Conservation (phyloP, 345 rosid species). For the Zanthoxylum bungeanum region DNA sequence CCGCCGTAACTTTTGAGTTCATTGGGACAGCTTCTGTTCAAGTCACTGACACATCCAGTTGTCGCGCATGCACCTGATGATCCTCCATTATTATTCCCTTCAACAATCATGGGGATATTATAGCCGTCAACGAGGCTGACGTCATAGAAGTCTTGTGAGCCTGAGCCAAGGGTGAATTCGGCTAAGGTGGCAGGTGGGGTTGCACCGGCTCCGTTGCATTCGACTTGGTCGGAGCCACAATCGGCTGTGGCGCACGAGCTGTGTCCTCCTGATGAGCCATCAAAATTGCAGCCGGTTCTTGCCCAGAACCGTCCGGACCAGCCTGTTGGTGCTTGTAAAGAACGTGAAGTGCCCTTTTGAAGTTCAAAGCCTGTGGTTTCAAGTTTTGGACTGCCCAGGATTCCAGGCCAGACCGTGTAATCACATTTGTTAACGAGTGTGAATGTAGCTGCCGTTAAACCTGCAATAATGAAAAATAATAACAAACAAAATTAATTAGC, state of each 20-base stretch:
- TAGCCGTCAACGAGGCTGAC: constrained; percentile 80
- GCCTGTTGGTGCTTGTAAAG: constrained; percentile 49
- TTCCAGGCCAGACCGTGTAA: constrained; percentile 67
- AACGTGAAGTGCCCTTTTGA: constrained; percentile 36
- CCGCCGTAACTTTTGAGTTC: constrained; percentile 48
- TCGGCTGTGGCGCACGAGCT: constrained; percentile 64
- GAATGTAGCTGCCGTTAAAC: constrained; percentile 44
- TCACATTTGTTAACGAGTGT: constrained; percentile 59
- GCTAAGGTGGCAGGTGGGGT: constrained; percentile 69
- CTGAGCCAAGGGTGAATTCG: constrained; percentile 70
- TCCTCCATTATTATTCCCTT: constrained; percentile 36
- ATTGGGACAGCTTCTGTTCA: constrained; percentile 57
- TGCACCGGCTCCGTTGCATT: constrained; percentile 72
- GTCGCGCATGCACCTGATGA: constrained; percentile 44
- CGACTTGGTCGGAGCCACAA: constrained; percentile 58
- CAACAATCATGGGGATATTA: constrained; percentile 55
- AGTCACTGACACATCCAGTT: constrained; percentile 57
- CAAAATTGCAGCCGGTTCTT: constrained; percentile 57
- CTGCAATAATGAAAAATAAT: constrained; percentile 27
- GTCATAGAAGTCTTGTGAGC: constrained; percentile 68
- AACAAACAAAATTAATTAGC: too few relatives aligned
- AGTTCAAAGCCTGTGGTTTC: constrained; percentile 64
- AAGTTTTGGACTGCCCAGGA: constrained; percentile 45
- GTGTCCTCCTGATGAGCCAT: constrained; percentile 39
- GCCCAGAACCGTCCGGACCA: constrained; percentile 92